phyloP scores from a whole-genome alignment of 2,329 filamentous ascomycete genomes.

The Fusarium succisae region DNA sequence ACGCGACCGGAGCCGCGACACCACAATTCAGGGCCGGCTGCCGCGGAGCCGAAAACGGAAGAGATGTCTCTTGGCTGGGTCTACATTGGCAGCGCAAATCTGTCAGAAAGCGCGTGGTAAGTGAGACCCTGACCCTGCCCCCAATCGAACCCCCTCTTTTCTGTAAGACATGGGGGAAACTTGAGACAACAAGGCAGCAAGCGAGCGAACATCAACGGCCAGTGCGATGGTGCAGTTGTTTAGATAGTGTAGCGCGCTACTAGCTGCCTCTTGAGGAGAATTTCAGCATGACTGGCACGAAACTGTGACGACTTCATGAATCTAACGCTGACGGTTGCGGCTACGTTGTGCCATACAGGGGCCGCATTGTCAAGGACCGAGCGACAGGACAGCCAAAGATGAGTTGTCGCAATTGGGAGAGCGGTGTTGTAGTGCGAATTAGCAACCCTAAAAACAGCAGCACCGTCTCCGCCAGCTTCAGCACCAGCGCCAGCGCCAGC shows the following conservation, averaged over 20 bases:
- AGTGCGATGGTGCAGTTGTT: slow-evolving; percentile 30
- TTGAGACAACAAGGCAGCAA: slow-evolving; percentile 34
- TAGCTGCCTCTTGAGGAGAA: slow-evolving; percentile 29
- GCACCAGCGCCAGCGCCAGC: slow-evolving; percentile 1
- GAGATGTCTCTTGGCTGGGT: slow-evolving; percentile 67
- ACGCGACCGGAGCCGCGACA: slow-evolving; percentile 23
- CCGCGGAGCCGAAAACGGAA: slow-evolving; percentile 35
- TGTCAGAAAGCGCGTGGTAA: slow-evolving; percentile 93
- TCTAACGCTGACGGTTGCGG: slow-evolving; percentile 39
- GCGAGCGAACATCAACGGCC: slow-evolving; percentile 34
- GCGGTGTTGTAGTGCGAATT: slow-evolving; percentile 81
- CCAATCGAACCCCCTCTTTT: slow-evolving; percentile 13
- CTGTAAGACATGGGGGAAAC: slow-evolving; percentile 37
- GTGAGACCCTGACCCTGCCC: slow-evolving; percentile 26
- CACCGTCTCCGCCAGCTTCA: slow-evolving; percentile 19
- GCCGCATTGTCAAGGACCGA: slow-evolving; percentile 77
- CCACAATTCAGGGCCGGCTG: slow-evolving; percentile 12
- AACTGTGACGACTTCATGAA: slow-evolving; percentile 35
- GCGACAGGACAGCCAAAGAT: slow-evolving; percentile 75
- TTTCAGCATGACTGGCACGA: slow-evolving; percentile 26
- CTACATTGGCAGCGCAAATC: slow-evolving; percentile 90
- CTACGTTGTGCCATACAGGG: slow-evolving; percentile 62
- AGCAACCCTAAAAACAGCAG: slow-evolving; percentile 32
- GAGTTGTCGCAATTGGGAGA: slow-evolving; percentile 94
- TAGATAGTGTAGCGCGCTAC: slow-evolving; percentile 14